A percentile compares a stretch with the other conserved stretches of the same genome.
Evolutionary conservation across 495 filamentous ascomycete species (phyloP).

Genomic region (Rhypophila decipiens): DNA sequence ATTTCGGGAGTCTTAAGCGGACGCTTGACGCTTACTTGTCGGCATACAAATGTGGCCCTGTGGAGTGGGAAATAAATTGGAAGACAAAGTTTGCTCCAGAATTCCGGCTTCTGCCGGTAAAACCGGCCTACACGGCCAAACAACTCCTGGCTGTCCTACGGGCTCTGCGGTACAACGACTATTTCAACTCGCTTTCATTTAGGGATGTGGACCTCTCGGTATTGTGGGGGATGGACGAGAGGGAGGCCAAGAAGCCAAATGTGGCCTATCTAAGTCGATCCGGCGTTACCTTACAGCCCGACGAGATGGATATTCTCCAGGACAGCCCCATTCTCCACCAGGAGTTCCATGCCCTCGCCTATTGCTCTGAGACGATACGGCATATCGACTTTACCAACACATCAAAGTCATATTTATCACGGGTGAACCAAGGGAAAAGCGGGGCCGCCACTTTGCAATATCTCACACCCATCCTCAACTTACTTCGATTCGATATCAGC

Average conservation of each 20-base stretch:
- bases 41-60: constrained; percentile 65
- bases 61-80: constrained; percentile 73
- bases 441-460: constrained; percentile 17
- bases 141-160: constrained; percentile 84
- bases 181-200: constrained; percentile 81
- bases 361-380: constrained; percentile 37
- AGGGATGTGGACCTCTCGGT: constrained; percentile 56
- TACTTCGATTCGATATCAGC: constrained; percentile 22
- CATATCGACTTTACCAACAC: constrained; percentile 39
- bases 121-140: constrained; percentile 58
- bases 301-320: constrained; percentile 31
- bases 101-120: constrained; percentile 71
- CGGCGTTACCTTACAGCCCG: constrained; percentile 18
- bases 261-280: constrained; percentile 26
- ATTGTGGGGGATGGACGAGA: constrained; percentile 28
- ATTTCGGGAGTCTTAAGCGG: constrained; percentile 72
- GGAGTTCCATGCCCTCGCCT: constrained; percentile 42
- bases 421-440: neutral
- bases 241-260: constrained; percentile 15
- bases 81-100: constrained; percentile 73
- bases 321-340: constrained; percentile 36
- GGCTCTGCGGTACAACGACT: constrained; percentile 86
- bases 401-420: constrained; percentile 12
- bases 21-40: constrained; percentile 83
- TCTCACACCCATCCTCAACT: constrained; percentile 24